Evolutionary conservation across 805 yeast genomes (phyloP), one percentile per base, ranked within the genome.

Genomic region (Jamesozyma jinghongensis): DNA sequence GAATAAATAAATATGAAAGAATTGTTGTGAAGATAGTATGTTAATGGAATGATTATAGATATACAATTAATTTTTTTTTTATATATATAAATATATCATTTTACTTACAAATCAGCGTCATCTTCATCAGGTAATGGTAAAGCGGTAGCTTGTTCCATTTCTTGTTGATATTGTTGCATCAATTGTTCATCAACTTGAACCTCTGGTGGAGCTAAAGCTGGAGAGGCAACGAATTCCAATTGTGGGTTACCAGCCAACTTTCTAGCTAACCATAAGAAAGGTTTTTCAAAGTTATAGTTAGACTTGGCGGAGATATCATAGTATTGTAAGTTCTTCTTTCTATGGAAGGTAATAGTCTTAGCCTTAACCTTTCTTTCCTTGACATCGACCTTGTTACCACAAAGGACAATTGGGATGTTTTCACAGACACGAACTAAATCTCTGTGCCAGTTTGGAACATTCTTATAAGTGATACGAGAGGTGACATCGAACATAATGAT

Each of bases 401-500:
- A 86, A 55, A 92, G 76, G 47, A 92, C 99, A 61, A 92, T 92
- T 61, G 99, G 99, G 59, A 92, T 92, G 80, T 90, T 92, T 75
- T 92, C 99, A 75, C 99, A 92, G 51, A 92, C 99, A 74, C 99
- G 86, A 51, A 92, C 97, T 66, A 92, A 78, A 71, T 92, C 99
- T 75, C 98, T 84, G 82, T 94, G 97, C 99, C 99, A 92, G 85
- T 92, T 94, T 69, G 99, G 98, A 67, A 92, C 99, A 71, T 92
- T 92, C 77, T 92, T 92, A 77, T 92, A 92, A 56, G 98, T 92
- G 74, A 92, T 90, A 77, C 99, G 88, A 40, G 97, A 87, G 49
- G 99, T 92, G 50, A 92, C 98, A 71, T 92, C 99, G 67, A 92
- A 92, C 99, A 92, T 92, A 69, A 92, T 92, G 74, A 92, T 92